Percentiles rank a stretch among this genome's conserved stretches.
Conservation (phyloP, 2,329 filamentous ascomycete species). For the Fusarium subtropicale region DNA sequence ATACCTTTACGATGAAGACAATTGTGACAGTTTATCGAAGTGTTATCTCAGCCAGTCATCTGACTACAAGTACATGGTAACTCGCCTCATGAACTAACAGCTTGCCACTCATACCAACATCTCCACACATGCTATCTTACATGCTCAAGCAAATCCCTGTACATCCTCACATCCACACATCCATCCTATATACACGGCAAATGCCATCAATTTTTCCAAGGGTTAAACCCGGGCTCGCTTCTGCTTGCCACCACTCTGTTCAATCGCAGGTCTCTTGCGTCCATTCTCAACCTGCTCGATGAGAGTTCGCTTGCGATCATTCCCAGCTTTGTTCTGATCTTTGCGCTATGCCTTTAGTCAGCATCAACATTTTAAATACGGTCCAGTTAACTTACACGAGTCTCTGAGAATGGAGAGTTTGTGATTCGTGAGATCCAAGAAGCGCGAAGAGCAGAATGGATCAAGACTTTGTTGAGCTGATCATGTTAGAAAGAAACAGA, state of each 20-base stretch:
- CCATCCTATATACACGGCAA: conserved; percentile 8
- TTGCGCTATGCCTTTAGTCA: conserved; percentile 35
- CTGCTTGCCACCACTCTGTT: conserved; percentile 18
- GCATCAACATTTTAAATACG: not conserved
- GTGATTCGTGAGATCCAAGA: conserved; percentile 39
- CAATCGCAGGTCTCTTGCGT: conserved; percentile 27
- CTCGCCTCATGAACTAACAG: not conserved
- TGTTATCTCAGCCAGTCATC: not conserved
- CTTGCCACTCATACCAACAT: not conserved
- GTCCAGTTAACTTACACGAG: conserved; percentile 25
- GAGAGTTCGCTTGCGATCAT: conserved; percentile 40
- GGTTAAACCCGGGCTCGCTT: conserved; percentile 18
- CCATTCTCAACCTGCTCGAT: conserved; percentile 24
- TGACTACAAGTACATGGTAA: not conserved
- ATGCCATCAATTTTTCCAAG: not conserved
- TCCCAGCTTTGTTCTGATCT: conserved; percentile 41
- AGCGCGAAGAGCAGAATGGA: conserved; percentile 42
- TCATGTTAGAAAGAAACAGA: not conserved
- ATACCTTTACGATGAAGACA: not conserved
- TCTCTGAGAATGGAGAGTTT: conserved; percentile 39
- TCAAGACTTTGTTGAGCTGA: conserved; percentile 41
- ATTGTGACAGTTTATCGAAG: not conserved
- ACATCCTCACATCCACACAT: not conserved
- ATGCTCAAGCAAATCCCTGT: not conserved
- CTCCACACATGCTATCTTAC: not conserved